A percentile compares a stretch with the other conserved stretches of the same genome.
These are phyloP conservation scores for Heliocybe sulcata DNA, from an alignment of 1,284 basidiomycete genomes.

Conservation along the genomic window DNA sequence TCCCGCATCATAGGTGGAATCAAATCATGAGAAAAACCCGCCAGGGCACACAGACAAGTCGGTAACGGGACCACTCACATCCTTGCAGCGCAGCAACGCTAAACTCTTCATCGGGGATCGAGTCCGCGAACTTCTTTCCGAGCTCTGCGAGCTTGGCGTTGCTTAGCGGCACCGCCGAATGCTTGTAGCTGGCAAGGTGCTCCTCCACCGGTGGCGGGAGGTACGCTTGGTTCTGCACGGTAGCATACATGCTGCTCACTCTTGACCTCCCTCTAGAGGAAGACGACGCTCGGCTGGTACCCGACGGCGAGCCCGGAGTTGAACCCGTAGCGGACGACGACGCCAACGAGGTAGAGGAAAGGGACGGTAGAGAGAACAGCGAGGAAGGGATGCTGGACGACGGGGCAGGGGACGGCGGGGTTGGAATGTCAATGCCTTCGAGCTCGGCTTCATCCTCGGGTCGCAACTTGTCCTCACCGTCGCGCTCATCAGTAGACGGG, in stretches of 20 bases:
- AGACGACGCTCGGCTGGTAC: slow-evolving; percentile 13
- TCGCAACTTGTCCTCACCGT: slow-evolving; percentile 13
- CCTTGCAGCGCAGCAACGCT: slow-evolving; percentile 83
- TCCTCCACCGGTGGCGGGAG: slow-evolving; percentile 58
- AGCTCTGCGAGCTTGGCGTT: slow-evolving; percentile 50
- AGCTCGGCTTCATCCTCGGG: slow-evolving; percentile 38
- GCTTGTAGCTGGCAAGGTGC: slow-evolving; percentile 45
- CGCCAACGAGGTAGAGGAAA: slow-evolving; percentile 18
- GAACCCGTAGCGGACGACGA: slow-evolving; percentile 12
- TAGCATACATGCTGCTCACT: slow-evolving; percentile 44
- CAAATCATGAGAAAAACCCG: slow-evolving; percentile 4
- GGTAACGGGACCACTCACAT: slow-evolving; percentile 44
- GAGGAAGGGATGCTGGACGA: background rate
- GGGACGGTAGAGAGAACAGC: background rate
- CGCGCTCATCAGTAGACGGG: slow-evolving; percentile 54
- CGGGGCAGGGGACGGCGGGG: background rate
- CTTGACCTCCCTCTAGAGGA: slow-evolving; percentile 15
- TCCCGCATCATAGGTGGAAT: slow-evolving; percentile 2
- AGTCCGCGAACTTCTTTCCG: slow-evolving; percentile 67
- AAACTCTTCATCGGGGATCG: slow-evolving; percentile 74
- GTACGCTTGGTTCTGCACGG: slow-evolving; percentile 27
- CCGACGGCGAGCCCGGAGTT: slow-evolving; percentile 9
- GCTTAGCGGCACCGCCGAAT: slow-evolving; percentile 58
- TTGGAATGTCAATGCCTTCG: slow-evolving; percentile 24
- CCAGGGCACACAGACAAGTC: slow-evolving; percentile 9